These are phyloP conservation scores for Verticillium longisporum DNA, from an alignment of 2,329 filamentous ascomycete species.

Conservation along the genomic window DNA sequence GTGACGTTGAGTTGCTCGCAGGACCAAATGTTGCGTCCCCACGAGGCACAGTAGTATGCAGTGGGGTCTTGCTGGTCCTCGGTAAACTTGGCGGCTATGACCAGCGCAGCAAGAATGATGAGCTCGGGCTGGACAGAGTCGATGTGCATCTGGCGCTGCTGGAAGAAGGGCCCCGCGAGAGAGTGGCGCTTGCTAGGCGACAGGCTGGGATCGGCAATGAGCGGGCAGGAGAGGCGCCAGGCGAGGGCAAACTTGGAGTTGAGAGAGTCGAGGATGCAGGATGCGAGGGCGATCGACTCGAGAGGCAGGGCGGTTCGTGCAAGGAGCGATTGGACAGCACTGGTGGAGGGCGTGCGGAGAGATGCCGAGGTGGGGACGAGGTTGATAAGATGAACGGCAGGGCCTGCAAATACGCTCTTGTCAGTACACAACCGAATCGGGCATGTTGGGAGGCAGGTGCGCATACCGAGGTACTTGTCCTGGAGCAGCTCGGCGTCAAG, in stretches of 20 bases:
- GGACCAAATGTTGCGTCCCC: conserved; percentile 52
- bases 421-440: conserved; percentile 6
- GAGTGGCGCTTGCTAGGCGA: conserved; percentile 38
- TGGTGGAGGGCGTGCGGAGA: conserved; percentile 48
- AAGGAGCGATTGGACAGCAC: conserved; percentile 54
- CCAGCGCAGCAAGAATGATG: conserved; percentile 54
- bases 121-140: conserved; percentile 56
- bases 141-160: conserved; percentile 42
- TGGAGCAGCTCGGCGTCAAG: conserved; percentile 35
- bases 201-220: conserved; percentile 20
- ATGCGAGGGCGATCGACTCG: conserved; percentile 57
- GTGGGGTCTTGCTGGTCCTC: conserved; percentile 52
- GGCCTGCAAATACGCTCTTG: conserved; percentile 35
- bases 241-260: conserved; percentile 54
- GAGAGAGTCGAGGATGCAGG: conserved; percentile 60
- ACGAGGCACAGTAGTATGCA: conserved; percentile 43
- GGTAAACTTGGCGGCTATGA: conserved; percentile 60
- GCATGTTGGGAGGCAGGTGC: neutral
- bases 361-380: conserved; percentile 59
- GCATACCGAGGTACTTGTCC: conserved; percentile 29
- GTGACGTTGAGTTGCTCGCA: conserved; percentile 57
- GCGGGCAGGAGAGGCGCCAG: conserved; percentile 55
- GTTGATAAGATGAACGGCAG: conserved; percentile 59
- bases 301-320: conserved; percentile 49
- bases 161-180: conserved; percentile 29